Evolutionary conservation across 257 asterid species (phyloP).

Genomic region (Capsicum baccatum): DNA sequence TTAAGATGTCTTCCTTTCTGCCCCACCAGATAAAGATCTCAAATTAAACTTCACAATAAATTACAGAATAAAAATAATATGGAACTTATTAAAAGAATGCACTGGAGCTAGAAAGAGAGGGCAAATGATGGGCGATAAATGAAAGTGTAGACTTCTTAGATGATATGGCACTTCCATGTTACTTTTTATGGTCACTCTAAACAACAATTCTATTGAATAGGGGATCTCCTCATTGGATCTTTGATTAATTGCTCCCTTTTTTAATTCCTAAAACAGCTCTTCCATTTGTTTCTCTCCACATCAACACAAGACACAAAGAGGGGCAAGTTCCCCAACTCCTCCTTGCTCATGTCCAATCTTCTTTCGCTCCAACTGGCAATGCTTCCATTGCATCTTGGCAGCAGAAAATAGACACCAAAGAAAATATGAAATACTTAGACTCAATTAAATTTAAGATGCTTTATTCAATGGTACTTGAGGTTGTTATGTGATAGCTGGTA

Average conservation of each 20-base stretch:
- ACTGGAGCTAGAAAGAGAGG: not conserved
- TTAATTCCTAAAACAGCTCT: not conserved
- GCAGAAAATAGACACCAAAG: not conserved
- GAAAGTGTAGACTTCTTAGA: not conserved
- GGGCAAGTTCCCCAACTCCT: not conserved
- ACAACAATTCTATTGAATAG: not conserved
- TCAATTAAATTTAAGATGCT: not conserved
- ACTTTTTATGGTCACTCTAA: not conserved
- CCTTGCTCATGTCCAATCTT: not conserved
- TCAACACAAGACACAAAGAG: not conserved
- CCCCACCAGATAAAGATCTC: constrained; percentile 10
- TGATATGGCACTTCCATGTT: not conserved
- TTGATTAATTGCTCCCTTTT: not conserved
- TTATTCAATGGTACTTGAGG: not conserved
- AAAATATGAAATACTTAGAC: not conserved
- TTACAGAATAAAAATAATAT: not conserved
- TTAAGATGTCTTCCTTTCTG: constrained; percentile 10
- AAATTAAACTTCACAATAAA: not conserved
- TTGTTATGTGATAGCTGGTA: not conserved
- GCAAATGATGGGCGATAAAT: not conserved
- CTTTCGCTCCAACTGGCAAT: constrained; percentile 7
- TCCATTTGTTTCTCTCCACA: not conserved
- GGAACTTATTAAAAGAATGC: not conserved
- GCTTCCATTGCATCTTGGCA: not conserved
- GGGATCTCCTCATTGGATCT: not conserved